Percentiles rank a stretch among this genome's conserved stretches.
These are phyloP conservation scores for Thielaviopsis cerberus DNA, from an alignment of 2,329 filamentous ascomycete genomes.

Conservation along the genomic window DNA sequence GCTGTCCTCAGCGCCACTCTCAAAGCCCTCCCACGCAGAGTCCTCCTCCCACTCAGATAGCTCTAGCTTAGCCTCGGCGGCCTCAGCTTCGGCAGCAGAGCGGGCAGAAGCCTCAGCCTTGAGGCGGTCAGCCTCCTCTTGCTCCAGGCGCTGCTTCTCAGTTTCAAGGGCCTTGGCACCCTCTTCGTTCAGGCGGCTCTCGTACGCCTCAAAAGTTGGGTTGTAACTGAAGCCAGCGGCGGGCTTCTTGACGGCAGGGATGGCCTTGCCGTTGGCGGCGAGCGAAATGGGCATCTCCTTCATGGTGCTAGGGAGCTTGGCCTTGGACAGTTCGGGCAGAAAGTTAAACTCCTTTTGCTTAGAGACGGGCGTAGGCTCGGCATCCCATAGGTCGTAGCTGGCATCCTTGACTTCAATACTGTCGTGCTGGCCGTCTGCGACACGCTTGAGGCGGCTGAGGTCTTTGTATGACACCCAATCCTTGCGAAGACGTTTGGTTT, in stretches of 20 bases:
- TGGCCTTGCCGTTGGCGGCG: constrained; percentile 58
- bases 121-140: constrained; percentile 46
- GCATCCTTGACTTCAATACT: constrained; percentile 38
- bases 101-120: constrained; percentile 47
- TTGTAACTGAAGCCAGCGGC: constrained; percentile 82
- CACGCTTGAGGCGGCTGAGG: constrained; percentile 53
- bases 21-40: constrained; percentile 75
- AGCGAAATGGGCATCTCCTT: constrained; percentile 64
- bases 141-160: constrained; percentile 54
- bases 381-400: constrained; percentile 63
- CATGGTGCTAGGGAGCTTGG: constrained; percentile 56
- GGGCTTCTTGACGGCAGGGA: constrained; percentile 64
- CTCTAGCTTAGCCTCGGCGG: constrained; percentile 47
- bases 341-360: constrained; percentile 38
- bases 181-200: constrained; percentile 53
- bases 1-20: constrained; percentile 58
- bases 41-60: constrained; percentile 65
- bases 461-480: constrained; percentile 76
- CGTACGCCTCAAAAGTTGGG: constrained; percentile 71
- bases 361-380: constrained; percentile 20
- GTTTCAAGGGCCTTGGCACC: constrained; percentile 61
- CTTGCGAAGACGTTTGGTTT: constrained; percentile 56
- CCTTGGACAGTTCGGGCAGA: constrained; percentile 43
- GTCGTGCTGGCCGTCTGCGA: constrained; percentile 57
- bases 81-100: constrained; percentile 57